Base-by-base conservation (phyloP, 345 rosid genomes). In the Kandelia obovata region DNA sequence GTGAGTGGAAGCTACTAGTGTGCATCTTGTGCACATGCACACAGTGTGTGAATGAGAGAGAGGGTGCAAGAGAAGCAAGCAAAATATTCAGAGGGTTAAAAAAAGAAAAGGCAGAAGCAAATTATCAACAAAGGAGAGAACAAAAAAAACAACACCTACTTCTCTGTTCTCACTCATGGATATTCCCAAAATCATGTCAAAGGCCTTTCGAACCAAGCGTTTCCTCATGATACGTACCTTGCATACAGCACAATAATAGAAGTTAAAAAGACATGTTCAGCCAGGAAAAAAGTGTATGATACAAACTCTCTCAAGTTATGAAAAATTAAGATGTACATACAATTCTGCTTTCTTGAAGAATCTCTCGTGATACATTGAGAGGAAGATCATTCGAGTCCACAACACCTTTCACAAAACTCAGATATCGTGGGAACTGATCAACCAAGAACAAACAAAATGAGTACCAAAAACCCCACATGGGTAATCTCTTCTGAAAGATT, bases 351-450 rank as follows among this genome's bases (percentile, higher is more conserved):
- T 95, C 99, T 79, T 95, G 99, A 79, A 95, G 99, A 84, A 95
- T 88, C 82, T 95, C 99, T 20, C 98, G 88, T 9, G 99, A 95
- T 34, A 92, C 98, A 73, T 92, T 95, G 69, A 95, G 96, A 23
- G 98, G 99, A 65, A 95, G 99, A 74, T 95, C 97, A 75, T 90
- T 87, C 4, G 98, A 95, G 75, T 95, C 99, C 80, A 92, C 99
- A 69, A 92, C 97, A 82, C 99, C 99, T 79, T 95, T 95, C 67
- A 95, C 85, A 68, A 95, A 95, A 85, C 98, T 92, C 43, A 95
- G 79, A 78, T 95, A 92, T 39, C 94, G 86, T 49, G 98, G 99
- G 78, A 95, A 95, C 99, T 95, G 82, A 71, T 59, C 58, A 68
- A 63, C 20, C 32, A 68, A 70, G 53, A 52, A 43, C 5, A 61